phyloP scores from a whole-genome alignment of 2,329 filamentous ascomycete species.

The Epichloe festucae region DNA sequence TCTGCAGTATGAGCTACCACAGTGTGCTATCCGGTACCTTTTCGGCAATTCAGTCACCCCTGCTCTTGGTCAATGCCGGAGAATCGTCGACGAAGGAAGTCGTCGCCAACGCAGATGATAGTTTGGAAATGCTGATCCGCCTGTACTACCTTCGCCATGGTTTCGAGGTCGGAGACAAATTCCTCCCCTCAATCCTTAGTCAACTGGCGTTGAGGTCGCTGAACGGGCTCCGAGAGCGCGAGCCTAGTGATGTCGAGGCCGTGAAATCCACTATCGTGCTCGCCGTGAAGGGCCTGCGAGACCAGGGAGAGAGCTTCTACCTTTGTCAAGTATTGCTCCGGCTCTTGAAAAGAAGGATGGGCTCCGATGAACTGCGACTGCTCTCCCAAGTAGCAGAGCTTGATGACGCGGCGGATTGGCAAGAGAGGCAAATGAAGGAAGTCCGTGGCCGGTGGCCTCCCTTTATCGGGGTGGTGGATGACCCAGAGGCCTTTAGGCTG shows the following conservation, averaged over 20 bases:
- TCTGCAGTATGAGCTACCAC: too few relatives aligned
- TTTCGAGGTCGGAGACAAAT: conserved; percentile 18
- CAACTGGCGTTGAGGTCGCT: conserved; percentile 18
- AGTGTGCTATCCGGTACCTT: too few relatives aligned
- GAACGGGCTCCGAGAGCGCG: conserved; percentile 11
- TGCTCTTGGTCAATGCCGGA: neutral
- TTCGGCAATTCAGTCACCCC: too few relatives aligned
- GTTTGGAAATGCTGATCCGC: conserved; percentile 14
- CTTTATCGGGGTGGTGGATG: too few relatives aligned
- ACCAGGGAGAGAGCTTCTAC: too few relatives aligned
- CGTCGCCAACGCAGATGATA: conserved; percentile 11
- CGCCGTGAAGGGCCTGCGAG: conserved; percentile 17
- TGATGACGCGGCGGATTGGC: too few relatives aligned
- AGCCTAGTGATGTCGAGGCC: conserved; percentile 8
- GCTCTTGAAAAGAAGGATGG: too few relatives aligned
- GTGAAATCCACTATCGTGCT: conserved; percentile 21
- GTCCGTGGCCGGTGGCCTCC: too few relatives aligned
- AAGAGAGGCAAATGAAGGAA: conserved; percentile 11
- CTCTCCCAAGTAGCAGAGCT: too few relatives aligned
- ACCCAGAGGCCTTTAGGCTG: too few relatives aligned
- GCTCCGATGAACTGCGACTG: too few relatives aligned
- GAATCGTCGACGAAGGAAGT: conserved; percentile 7
- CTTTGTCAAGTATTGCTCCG: too few relatives aligned
- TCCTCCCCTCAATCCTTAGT: conserved; percentile 14
- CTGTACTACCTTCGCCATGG: conserved; percentile 20